These are phyloP conservation scores for Colletotrichum australisinense DNA, from an alignment of 2,329 filamentous ascomycete genomes.

Conservation along the genomic window DNA sequence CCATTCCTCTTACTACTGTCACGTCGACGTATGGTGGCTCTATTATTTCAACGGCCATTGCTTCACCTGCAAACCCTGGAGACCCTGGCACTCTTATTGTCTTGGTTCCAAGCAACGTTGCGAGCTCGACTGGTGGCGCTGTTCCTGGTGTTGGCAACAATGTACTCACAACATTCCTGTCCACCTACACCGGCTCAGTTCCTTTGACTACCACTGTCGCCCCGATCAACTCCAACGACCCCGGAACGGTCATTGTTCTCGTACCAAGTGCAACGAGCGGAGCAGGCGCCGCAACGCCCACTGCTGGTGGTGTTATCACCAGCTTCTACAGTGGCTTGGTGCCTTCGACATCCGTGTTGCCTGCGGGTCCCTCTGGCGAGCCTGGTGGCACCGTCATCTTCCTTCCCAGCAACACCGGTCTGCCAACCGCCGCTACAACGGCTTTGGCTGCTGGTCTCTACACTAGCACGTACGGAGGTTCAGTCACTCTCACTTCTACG, in stretches of 20 bases:
- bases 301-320: conserved; percentile 1
- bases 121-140: neutral
- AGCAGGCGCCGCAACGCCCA: neutral
- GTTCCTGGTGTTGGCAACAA: neutral
- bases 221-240: conserved; percentile 22
- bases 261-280: conserved; percentile 7
- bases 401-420: neutral
- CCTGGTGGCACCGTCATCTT: conserved; percentile 22
- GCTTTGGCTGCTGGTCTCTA: conserved; percentile 15
- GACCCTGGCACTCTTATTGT: conserved; percentile 27
- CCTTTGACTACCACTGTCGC: conserved; percentile 23
- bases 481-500: conserved; percentile 11
- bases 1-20: neutral
- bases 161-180: conserved; percentile 14
- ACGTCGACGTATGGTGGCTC: conserved; percentile 25
- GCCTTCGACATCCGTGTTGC: conserved; percentile 10
- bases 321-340: conserved; percentile 14
- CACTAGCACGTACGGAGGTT: conserved; percentile 27
- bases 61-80: conserved; percentile 25
- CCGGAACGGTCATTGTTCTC: conserved; percentile 18
- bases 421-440: neutral
- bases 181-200: conserved; percentile 20
- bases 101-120: conserved; percentile 6
- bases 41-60: conserved; percentile 10
- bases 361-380: neutral